A percentile compares a stretch with the other conserved stretches of the same genome.
These are phyloP conservation scores for Rhodotorula sp. DNA, from an alignment of 1,284 basidiomycete species.

Conservation along the genomic window DNA sequence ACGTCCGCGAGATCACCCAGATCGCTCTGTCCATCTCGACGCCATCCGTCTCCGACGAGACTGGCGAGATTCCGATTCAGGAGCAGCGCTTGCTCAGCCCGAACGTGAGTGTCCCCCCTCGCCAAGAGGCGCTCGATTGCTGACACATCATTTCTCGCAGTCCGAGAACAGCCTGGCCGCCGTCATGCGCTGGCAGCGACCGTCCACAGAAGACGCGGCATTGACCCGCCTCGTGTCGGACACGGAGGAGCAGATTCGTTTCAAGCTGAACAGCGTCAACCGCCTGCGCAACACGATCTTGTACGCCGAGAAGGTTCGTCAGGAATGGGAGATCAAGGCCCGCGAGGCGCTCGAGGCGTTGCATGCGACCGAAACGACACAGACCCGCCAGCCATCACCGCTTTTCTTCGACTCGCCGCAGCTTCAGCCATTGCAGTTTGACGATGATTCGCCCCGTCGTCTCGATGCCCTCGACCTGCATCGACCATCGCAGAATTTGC, in stretches of 20 bases:
- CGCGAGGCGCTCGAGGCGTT: constrained; percentile 61
- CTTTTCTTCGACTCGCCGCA: constrained; percentile 52
- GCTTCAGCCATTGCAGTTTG: constrained; percentile 38
- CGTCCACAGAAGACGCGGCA: constrained; percentile 78
- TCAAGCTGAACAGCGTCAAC: constrained; percentile 92
- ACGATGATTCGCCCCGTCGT: constrained; percentile 15
- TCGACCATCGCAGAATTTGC: constrained; percentile 38
- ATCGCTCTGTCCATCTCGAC: constrained; percentile 74
- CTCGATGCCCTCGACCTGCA: constrained; percentile 39
- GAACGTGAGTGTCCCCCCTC: constrained; percentile 11
- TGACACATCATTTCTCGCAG: constrained; percentile 53
- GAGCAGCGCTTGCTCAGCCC: constrained; percentile 81
- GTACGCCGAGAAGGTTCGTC: constrained; percentile 94
- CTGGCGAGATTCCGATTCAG: constrained; percentile 72
- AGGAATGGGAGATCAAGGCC: constrained; percentile 93
- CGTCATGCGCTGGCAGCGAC: constrained; percentile 79
- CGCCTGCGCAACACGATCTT: constrained; percentile 97
- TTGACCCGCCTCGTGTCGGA: constrained; percentile 78
- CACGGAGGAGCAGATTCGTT: constrained; percentile 79
- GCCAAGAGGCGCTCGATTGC: no score
- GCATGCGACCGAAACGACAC: constrained; percentile 53
- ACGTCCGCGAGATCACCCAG: constrained; percentile 78
- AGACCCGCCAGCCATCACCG: constrained; percentile 54
- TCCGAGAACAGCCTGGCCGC: constrained; percentile 72
- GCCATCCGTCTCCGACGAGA: constrained; percentile 85